Evolutionary conservation across 345 rosid genomes (phyloP).

Genomic region (Euphorbia peplus): DNA sequence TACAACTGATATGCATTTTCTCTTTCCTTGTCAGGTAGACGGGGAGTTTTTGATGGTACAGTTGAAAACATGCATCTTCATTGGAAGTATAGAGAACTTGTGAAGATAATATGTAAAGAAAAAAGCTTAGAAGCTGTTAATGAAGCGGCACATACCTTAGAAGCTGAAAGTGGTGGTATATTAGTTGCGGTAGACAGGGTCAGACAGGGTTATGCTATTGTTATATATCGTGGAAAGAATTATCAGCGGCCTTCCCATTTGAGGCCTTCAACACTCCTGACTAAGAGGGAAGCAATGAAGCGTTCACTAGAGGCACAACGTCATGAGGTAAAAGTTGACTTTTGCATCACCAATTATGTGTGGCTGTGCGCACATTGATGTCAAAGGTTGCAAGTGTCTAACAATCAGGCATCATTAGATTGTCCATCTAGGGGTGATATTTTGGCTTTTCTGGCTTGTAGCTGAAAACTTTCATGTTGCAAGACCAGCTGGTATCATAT

Average conservation of each 20-base stretch:
- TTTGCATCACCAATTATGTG: neutral
- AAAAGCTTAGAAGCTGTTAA: constrained; percentile 50
- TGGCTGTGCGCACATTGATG: neutral
- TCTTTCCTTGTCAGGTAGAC: constrained; percentile 60
- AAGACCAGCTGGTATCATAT: neutral
- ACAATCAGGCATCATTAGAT: neutral
- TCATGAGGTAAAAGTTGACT: constrained; percentile 48
- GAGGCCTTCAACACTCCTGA: constrained; percentile 78
- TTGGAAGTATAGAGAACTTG: constrained; percentile 97
- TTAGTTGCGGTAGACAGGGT: constrained; percentile 80
- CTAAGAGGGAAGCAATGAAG: constrained; percentile 74
- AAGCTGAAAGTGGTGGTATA: constrained; percentile 90
- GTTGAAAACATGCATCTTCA: constrained; percentile 98
- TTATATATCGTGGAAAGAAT: constrained; percentile 92
- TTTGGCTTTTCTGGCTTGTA: neutral
- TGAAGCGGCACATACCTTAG: constrained; percentile 64
- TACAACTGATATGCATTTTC: constrained; percentile 19
- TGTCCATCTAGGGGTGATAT: neutral
- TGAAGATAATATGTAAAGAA: constrained; percentile 72
- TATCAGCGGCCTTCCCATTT: constrained; percentile 68
- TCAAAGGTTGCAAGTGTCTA: neutral
- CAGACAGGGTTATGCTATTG: constrained; percentile 78
- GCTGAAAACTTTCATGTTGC: neutral
- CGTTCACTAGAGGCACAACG: constrained; percentile 85
- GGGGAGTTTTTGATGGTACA: constrained; percentile 87